Percentiles rank a stretch among this genome's conserved stretches.
Conservation (phyloP, 1,139 yeast genomes). For the Candida smagusa region DNA sequence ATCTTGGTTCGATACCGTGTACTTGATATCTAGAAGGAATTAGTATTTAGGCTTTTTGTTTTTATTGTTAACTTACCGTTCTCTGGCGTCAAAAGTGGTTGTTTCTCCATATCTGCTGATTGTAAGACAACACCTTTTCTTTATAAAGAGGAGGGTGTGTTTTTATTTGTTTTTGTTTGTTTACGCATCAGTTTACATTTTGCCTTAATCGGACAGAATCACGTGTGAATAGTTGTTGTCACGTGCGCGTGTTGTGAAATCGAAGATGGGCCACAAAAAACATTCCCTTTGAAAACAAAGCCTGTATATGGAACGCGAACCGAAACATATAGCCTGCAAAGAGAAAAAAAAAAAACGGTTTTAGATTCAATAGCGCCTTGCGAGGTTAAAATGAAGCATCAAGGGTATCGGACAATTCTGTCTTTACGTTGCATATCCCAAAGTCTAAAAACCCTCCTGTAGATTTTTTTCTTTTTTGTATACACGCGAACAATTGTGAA, state of each 20-base stretch:
- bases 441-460: neutral
- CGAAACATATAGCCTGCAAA: no score
- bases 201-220: no score
- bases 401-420: no score
- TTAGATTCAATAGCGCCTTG: no score
- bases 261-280: no score
- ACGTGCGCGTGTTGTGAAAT: no score
- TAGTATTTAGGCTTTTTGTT: constrained; percentile 1
- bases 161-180: constrained; percentile 1
- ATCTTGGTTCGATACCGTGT: constrained; percentile 7
- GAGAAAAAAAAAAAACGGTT: no score
- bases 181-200: neutral
- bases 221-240: no score
- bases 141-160: neutral
- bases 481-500: neutral
- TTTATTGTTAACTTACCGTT: constrained; percentile 21
- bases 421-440: no score
- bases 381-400: no score
- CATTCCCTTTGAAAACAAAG: no score
- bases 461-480: neutral
- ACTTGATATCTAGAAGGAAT: constrained; percentile 4
- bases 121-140: constrained; percentile 1
- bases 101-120: constrained; percentile 2
- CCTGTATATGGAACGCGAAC: no score
- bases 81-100: constrained; percentile 8